Conservation (phyloP, 768 basidiomycete genomes). For the Podaxis carcinomalis region DNA sequence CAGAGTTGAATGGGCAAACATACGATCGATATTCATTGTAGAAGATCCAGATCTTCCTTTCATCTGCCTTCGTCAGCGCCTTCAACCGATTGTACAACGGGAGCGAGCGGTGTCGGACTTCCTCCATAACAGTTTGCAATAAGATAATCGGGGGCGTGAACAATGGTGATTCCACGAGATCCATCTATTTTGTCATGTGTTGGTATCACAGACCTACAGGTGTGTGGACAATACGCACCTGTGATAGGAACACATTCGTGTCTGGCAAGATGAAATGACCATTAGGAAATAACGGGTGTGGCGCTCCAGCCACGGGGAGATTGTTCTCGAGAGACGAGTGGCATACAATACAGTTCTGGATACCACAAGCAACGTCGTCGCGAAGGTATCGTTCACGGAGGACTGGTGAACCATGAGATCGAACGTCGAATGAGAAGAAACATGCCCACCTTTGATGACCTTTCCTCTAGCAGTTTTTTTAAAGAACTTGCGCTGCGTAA, state of each 20-base stretch:
- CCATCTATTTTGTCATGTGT: conserved; percentile 60
- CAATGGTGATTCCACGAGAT: conserved; percentile 76
- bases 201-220: background rate
- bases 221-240: conserved; percentile 42
- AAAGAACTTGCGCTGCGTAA: conserved; percentile 89
- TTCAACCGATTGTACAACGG: conserved; percentile 93
- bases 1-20: conserved; percentile 23
- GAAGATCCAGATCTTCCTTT: conserved; percentile 80
- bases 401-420: conserved; percentile 41
- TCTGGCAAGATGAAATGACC: conserved; percentile 89
- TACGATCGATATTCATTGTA: conserved; percentile 86
- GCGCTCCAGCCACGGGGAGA: conserved; percentile 59
- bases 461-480: conserved; percentile 94
- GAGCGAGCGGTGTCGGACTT: conserved; percentile 91
- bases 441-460: conserved; percentile 77
- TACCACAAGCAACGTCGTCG: conserved; percentile 86
- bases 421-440: background rate
- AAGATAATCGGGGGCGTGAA: conserved; percentile 82
- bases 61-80: conserved; percentile 77
- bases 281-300: conserved; percentile 51
- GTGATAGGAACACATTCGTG: conserved; percentile 91
- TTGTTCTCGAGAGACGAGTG: conserved; percentile 30
- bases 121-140: conserved; percentile 93
- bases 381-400: conserved; percentile 92
- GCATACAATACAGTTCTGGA: conserved; percentile 68